Base-by-base conservation (phyloP, 805 yeast genomes). In the Phaffomyces thermotolerans region DNA sequence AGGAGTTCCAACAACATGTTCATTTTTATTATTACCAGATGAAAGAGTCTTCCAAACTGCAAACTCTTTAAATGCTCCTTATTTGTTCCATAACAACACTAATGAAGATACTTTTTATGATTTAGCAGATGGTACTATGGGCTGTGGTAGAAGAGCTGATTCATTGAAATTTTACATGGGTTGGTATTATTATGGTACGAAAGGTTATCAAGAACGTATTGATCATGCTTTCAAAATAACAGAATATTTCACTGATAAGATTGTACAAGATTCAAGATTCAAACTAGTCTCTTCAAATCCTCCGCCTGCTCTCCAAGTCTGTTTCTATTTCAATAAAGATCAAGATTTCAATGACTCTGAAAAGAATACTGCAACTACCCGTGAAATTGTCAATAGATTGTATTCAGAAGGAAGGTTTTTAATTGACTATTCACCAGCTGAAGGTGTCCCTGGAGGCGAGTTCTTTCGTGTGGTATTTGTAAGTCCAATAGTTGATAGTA, bases 41-140 rank as follows among this genome's bases (percentile, higher is more conserved):
- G 81, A 77, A 36, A 57, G 75, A 22, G 61, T 71, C 5, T 83
- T 87, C 65, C 83, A 79, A 52, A 71, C 72, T 39, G 81, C 95
- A 13, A 85, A 84, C 67, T 81, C 95, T 3, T 66, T 87, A 40
- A 67, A 72, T 29, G 95, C 95, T 0, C 93, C 93, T 5, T 87
- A 86, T 58, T 65, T 86, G 36, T 86, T 85, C 72, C 95, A 86
- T 57, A 69, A 70, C 44, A 60, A 65, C n/a, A 59, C 62, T 12
- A 73, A 65, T 34, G 75, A 68, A 4, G 83, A 75, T 23, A 78
- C 75, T 2, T 54, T 73, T 60, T 83, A 68, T 56, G 95, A 86
- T 52, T 72, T 86, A 44, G 95, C 91, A 1, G 91, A 84, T 59
- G 95, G 93, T 13, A 87, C 95, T 3, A 81, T 87, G 90, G 95